Conservation (phyloP, 2,329 filamentous ascomycete genomes). For the Monilinia fructigena region DNA sequence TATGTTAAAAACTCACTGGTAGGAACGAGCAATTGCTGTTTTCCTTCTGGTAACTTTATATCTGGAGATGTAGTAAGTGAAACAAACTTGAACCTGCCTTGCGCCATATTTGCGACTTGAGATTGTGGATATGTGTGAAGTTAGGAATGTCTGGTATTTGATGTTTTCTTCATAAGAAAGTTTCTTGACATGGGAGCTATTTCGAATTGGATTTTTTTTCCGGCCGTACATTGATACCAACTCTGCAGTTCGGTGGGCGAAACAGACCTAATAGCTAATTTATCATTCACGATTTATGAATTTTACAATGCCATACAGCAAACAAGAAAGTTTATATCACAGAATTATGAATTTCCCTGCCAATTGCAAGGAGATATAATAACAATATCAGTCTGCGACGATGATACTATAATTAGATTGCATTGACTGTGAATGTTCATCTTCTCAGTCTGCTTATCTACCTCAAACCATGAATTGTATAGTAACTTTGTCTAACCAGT, state of each 20-base stretch:
- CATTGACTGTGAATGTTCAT: too few relatives aligned
- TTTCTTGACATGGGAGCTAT: constrained; percentile 20
- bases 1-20: constrained; percentile 46
- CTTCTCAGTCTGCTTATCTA: too few relatives aligned
- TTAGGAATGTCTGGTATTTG: neutral
- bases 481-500: too few relatives aligned
- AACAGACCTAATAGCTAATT: neutral
- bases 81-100: constrained; percentile 63
- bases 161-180: constrained; percentile 1
- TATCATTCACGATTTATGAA: neutral
- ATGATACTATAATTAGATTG: too few relatives aligned
- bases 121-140: neutral
- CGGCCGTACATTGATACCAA: constrained; percentile 19
- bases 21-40: constrained; percentile 61
- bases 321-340: neutral
- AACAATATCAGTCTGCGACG: neutral
- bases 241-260: neutral
- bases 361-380: neutral
- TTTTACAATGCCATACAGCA: neutral
- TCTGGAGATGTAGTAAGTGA: constrained; percentile 62
- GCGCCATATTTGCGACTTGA: constrained; percentile 17
- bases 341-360: neutral
- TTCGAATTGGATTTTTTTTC: constrained; percentile 22
- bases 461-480: too few relatives aligned
- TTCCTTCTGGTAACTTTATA: constrained; percentile 61